Percentiles rank a stretch among this genome's conserved stretches.
Conservation (phyloP, 805 yeast species). For the Hanseniaspora meyeri region DNA sequence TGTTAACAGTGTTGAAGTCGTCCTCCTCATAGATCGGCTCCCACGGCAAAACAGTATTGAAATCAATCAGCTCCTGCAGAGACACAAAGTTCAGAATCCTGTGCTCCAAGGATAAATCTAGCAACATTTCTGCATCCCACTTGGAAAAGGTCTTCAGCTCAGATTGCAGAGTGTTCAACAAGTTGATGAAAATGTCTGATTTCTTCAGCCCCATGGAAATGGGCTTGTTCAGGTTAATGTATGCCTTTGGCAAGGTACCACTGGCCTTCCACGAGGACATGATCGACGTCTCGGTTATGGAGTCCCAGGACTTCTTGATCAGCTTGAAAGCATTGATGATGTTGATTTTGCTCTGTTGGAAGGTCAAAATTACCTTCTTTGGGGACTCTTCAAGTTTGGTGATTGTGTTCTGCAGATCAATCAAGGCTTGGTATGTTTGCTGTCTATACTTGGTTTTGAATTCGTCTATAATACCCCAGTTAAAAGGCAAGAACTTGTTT, state of each 20-base stretch:
- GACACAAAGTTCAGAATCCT: conserved; percentile 39
- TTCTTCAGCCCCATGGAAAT: conserved; percentile 27
- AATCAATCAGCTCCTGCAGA: conserved; percentile 48
- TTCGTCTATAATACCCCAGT: conserved; percentile 52
- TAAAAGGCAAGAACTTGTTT: conserved; percentile 44
- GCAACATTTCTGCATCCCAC: conserved; percentile 46
- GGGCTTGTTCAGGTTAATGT: conserved; percentile 24
- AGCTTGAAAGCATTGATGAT: conserved; percentile 47
- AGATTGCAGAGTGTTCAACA: conserved; percentile 35
- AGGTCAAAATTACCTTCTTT: conserved; percentile 19
- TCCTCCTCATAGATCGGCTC: conserved; percentile 21
- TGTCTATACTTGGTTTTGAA: conserved; percentile 46
- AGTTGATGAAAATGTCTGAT: conserved; percentile 30
- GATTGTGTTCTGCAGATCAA: conserved; percentile 24
- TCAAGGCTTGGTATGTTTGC: conserved; percentile 38
- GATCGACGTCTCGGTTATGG: conserved; percentile 28
- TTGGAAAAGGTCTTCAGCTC: conserved; percentile 39
- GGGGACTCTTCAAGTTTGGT: conserved; percentile 14
- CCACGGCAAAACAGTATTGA: conserved; percentile 41
- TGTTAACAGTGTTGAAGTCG: background rate
- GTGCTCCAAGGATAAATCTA: conserved; percentile 37
- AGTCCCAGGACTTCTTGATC: conserved; percentile 46
- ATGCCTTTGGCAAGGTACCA: conserved; percentile 30
- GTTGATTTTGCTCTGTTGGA: conserved; percentile 36
- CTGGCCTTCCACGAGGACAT: conserved; percentile 35